A percentile compares a stretch with the other conserved stretches of the same genome.
phyloP scores from a whole-genome alignment of 192 early-diverging fungal genomes.

The Coemansia sp. region DNA sequence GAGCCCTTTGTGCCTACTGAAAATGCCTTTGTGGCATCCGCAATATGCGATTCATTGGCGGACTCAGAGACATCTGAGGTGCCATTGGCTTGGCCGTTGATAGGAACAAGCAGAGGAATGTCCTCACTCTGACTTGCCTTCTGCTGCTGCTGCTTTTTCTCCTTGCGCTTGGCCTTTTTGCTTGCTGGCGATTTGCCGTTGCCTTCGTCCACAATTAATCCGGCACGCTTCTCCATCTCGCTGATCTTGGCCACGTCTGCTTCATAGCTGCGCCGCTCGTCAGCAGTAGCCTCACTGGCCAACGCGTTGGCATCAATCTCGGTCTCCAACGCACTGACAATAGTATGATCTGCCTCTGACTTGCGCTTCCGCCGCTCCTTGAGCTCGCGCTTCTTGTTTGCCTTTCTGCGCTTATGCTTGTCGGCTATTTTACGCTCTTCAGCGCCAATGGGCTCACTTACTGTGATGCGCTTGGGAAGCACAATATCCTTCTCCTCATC shows the following conservation, averaged over 20 bases:
- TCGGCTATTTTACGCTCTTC: conserved; percentile 40
- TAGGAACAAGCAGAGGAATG: conserved; percentile 24
- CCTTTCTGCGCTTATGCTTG: conserved; percentile 44
- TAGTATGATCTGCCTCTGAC: conserved; percentile 5
- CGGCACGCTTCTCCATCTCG: conserved; percentile 39
- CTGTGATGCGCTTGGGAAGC: conserved; percentile 16
- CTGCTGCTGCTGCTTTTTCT: conserved; percentile 24
- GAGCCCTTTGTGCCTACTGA: conserved; percentile 5
- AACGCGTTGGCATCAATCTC: conserved; percentile 46
- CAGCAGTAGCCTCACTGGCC: conserved; percentile 27
- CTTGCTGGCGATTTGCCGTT: conserved; percentile 10
- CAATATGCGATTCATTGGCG: not conserved
- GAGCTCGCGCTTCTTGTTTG: conserved; percentile 25
- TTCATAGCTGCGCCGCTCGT: conserved; percentile 35
- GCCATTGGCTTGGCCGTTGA: not conserved
- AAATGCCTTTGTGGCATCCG: conserved; percentile 8
- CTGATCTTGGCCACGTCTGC: conserved; percentile 39
- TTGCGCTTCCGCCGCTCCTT: conserved; percentile 34
- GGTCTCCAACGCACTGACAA: conserved; percentile 9
- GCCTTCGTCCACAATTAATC: conserved; percentile 12
- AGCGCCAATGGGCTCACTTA: conserved; percentile 32
- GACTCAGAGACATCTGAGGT: not conserved
- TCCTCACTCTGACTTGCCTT: conserved; percentile 1
- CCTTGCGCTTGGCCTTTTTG: conserved; percentile 33
- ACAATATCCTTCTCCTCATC: conserved; percentile 40